phyloP scores from a whole-genome alignment of 371 early-diverging fungal genomes.

The Apophysomyces variabilis region DNA sequence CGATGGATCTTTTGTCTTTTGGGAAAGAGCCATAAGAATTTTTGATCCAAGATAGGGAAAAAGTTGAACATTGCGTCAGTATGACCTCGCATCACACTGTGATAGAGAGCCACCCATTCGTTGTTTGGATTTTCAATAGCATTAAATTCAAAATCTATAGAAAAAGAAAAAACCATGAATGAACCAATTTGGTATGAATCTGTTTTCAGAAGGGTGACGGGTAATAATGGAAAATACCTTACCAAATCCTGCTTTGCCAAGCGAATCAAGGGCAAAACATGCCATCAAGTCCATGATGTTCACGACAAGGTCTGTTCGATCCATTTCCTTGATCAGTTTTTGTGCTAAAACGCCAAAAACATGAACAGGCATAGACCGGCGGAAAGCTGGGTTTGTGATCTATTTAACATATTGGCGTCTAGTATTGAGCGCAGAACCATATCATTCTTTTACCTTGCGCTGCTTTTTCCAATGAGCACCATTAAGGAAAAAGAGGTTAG shows the following conservation, averaged over 20 bases:
- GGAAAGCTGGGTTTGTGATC: slow-evolving; percentile 22
- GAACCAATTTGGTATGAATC: not conserved
- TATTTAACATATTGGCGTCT: not conserved
- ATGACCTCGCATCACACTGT: slow-evolving; percentile 14
- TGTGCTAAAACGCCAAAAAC: slow-evolving; percentile 7
- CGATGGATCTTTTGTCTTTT: slow-evolving; percentile 36
- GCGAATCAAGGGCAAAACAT: slow-evolving; percentile 21
- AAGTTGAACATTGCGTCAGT: slow-evolving; percentile 41
- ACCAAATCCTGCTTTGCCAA: slow-evolving; percentile 17
- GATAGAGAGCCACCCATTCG: slow-evolving; percentile 23
- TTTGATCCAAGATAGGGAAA: slow-evolving; percentile 50
- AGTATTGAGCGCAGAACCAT: not conserved
- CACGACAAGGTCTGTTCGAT: not conserved
- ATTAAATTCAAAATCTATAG: slow-evolving; percentile 26
- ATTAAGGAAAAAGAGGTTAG: slow-evolving; percentile 19
- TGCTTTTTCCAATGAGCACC: slow-evolving; percentile 20
- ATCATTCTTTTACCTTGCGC: slow-evolving; percentile 4
- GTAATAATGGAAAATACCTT: not conserved
- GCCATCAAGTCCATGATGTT: slow-evolving; percentile 5
- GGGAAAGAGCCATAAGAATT: slow-evolving; percentile 28
- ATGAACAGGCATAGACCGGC: slow-evolving; percentile 15
- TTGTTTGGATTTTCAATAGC: slow-evolving; percentile 16
- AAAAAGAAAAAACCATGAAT: not conserved
- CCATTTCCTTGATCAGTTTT: slow-evolving; percentile 7
- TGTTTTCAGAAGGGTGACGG: not conserved